Percentiles rank a stretch among this genome's conserved stretches.
phyloP scores from a whole-genome alignment of 805 yeast species.

The Yamadazyma phyllophila region DNA sequence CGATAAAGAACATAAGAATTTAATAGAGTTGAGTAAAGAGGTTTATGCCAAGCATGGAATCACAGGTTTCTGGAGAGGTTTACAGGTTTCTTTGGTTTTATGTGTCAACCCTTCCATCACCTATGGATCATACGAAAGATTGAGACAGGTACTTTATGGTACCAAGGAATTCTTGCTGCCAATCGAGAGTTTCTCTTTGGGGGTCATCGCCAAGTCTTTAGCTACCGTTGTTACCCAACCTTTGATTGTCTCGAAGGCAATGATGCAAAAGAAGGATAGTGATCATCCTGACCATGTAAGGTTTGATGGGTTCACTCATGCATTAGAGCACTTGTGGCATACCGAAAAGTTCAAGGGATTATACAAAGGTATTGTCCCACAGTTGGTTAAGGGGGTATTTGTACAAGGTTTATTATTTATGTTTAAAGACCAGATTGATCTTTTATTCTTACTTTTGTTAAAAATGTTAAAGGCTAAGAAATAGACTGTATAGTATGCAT shows the following conservation, averaged over 20 bases:
- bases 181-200: conserved; percentile 63
- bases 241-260: conserved; percentile 77
- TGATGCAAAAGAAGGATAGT: conserved; percentile 56
- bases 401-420: conserved; percentile 83
- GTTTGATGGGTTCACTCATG: conserved; percentile 60
- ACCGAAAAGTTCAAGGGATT: conserved; percentile 64
- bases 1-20: conserved; percentile 35
- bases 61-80: conserved; percentile 77
- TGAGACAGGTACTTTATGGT: conserved; percentile 51
- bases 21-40: conserved; percentile 38
- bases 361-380: conserved; percentile 82
- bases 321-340: conserved; percentile 55
- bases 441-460: conserved; percentile 35
- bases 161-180: conserved; percentile 49
- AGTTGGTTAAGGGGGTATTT: conserved; percentile 72
- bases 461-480: conserved; percentile 16
- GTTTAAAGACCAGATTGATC: conserved; percentile 69
- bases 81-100: conserved; percentile 73
- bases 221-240: conserved; percentile 85
- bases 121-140: conserved; percentile 73
- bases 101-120: conserved; percentile 86
- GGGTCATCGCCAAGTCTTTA: conserved; percentile 76
- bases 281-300: conserved; percentile 25
- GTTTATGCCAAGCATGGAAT: conserved; percentile 63
- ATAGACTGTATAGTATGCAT: background rate